phyloP scores from a whole-genome alignment of 805 yeast genomes.

The Wickerhamiella lipophila region DNA sequence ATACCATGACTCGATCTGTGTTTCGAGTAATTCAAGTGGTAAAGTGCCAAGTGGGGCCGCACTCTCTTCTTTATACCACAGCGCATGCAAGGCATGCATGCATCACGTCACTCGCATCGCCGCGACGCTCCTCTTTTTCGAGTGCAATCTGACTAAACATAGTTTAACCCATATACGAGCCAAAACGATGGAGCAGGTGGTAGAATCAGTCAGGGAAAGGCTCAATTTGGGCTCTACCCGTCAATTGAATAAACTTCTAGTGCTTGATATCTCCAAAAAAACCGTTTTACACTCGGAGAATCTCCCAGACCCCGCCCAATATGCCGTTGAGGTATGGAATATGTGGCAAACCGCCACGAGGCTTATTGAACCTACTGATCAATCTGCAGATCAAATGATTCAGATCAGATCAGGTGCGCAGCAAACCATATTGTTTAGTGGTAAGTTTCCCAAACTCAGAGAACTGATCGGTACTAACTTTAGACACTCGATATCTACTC shows the following conservation, averaged over 20 bases:
- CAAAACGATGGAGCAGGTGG: constrained; percentile 6
- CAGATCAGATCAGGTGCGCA: constrained; percentile 2
- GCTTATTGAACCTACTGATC: constrained; percentile 6
- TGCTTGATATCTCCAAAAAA: neutral
- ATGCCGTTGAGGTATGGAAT: neutral
- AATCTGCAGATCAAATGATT: constrained; percentile 4
- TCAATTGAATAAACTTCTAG: neutral
- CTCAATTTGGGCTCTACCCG: neutral
- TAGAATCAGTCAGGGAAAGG: neutral
- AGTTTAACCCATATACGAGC: neutral
- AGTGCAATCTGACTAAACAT: neutral
- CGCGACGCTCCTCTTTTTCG: neutral
- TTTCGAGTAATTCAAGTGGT: neutral
- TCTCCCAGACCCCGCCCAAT: neutral
- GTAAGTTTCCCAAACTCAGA: neutral
- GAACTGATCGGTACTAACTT: neutral
- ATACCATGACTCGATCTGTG: neutral
- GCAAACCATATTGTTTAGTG: neutral
- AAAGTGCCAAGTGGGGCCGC: neutral
- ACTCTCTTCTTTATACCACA: neutral
- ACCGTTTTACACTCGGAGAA: neutral
- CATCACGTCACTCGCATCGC: constrained; percentile 2
- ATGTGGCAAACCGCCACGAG: constrained; percentile 10
- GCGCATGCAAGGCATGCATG: neutral
- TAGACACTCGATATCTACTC: neutral